Base-by-base conservation (phyloP, 305 asterid genomes). In the Fraxinus sp. region DNA sequence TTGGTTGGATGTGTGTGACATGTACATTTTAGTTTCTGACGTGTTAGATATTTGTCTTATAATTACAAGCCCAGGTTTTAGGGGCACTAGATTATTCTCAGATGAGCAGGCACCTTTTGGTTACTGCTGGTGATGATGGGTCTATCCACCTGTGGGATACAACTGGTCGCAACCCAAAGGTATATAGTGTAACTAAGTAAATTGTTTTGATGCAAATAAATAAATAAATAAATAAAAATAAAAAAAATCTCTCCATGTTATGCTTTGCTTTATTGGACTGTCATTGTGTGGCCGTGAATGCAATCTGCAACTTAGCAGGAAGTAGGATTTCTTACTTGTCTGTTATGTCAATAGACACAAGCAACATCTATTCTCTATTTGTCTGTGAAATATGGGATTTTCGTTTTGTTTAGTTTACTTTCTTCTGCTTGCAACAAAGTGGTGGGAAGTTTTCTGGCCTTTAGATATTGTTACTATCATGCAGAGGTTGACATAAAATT, bases 121-220 rank as follows among this genome's bases (percentile, higher is more conserved):
- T 91, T 78, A 95, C 97, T 46, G 97, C 98, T 83, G 98, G 98
- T 83, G 99, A 95, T 89, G 99, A 97, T 91, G 99, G 99, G 75
- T 95, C 99, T 62, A 79, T 97, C 82, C 99, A 97, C 87, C 90
- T 92, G 81, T 97, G 99, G 99, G 99, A 97, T 91, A 91, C 98
- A 79, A 94, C 99, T 84, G 91, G 94, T 77, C 98, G 98, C 87
- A 90, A 86, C 88, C 99, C 98, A 78, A 97, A 93, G 98, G 99
- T 97, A 85, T 79, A 91, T 78, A 39, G 59, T 82, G 68, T 35
- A 57, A 59, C 62, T 44, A 41, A 64, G 75, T 3, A 64, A 44
- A 74, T 2, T 66, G n/a, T 62, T 71, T 78, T 44, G 64, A 28
- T 20, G 62, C 76, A 73, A 44, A 77, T 1, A 30, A 32, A 32